These are phyloP conservation scores for Tuber umbilicatum DNA, from an alignment of 495 filamentous ascomycete genomes.

Conservation along the genomic window DNA sequence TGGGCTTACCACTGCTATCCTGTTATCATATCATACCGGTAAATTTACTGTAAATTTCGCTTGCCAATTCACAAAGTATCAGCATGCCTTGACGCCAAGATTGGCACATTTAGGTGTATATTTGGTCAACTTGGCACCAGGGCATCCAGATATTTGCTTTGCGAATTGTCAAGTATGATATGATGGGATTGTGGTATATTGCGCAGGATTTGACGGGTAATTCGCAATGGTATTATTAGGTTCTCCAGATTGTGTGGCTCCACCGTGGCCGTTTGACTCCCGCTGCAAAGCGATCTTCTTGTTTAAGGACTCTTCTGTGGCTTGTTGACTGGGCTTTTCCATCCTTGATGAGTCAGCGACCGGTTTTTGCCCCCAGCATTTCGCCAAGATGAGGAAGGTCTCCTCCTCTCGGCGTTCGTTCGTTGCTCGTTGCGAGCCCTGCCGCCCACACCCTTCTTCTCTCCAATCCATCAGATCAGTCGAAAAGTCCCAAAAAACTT, in stretches of 20 bases:
- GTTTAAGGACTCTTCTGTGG: neutral
- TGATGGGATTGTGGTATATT: neutral
- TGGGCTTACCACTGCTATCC: neutral
- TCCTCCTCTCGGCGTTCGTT: slow-evolving; percentile 1
- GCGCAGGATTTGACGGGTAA: neutral
- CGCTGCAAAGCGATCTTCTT: neutral
- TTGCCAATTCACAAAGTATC: no score
- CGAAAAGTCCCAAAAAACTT: slow-evolving; percentile 8
- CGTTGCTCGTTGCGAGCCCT: slow-evolving; percentile 19
- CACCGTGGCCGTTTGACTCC: neutral
- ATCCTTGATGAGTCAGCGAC: neutral
- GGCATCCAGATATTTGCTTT: no score
- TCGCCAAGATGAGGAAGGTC: neutral
- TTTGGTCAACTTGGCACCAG: no score
- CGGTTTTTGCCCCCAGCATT: neutral
- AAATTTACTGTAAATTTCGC: no score
- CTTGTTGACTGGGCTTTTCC: neutral
- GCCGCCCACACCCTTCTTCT: slow-evolving; percentile 25
- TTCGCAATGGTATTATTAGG: neutral
- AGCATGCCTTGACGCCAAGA: no score
- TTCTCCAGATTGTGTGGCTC: neutral
- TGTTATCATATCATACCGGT: no score
- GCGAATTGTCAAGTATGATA: neutral
- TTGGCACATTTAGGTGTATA: no score
- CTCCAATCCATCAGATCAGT: slow-evolving; percentile 18